phyloP scores from a whole-genome alignment of 257 asterid genomes.

The Fraxinus pennsylvanica region DNA sequence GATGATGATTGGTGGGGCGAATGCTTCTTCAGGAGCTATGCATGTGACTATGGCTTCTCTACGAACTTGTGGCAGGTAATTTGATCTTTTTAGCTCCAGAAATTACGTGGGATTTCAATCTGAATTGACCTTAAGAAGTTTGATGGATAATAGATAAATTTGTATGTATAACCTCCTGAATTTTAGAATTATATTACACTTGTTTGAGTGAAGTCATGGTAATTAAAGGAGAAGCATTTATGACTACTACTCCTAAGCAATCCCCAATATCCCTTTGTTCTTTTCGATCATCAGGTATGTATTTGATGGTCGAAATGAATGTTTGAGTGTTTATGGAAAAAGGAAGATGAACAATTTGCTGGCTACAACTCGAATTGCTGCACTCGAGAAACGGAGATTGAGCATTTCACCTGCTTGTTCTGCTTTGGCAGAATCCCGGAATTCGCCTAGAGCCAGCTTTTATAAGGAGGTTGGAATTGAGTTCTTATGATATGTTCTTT shows the following conservation, averaged over 20 bases:
- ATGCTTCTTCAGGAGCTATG: constrained; percentile 38
- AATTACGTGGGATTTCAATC: constrained; percentile 16
- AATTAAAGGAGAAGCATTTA: constrained; percentile 47
- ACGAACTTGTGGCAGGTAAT: constrained; percentile 57
- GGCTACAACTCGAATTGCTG: constrained; percentile 45
- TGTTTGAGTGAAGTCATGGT: constrained; percentile 36
- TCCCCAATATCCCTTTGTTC: constrained; percentile 61
- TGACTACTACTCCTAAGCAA: constrained; percentile 43
- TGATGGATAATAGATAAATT: constrained; percentile 25
- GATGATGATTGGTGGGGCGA: constrained; percentile 31
- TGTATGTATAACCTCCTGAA: constrained; percentile 1
- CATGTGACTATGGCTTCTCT: constrained; percentile 35
- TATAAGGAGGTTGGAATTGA: constrained; percentile 69
- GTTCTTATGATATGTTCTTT: constrained; percentile 23
- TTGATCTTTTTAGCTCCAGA: constrained; percentile 10
- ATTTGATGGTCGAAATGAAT: constrained; percentile 58
- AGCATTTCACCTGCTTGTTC: constrained; percentile 70
- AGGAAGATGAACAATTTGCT: constrained; percentile 39
- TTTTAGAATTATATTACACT: constrained; percentile 20
- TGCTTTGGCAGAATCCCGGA: constrained; percentile 47
- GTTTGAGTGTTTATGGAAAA: constrained; percentile 59
- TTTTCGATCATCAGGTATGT: constrained; percentile 74
- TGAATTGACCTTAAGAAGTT: constrained; percentile 21
- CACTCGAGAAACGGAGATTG: constrained; percentile 54
- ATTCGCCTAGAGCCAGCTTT: constrained; percentile 52